Conservation (phyloP, 768 basidiomycete species). For the Leucogyrophana mollusca region DNA sequence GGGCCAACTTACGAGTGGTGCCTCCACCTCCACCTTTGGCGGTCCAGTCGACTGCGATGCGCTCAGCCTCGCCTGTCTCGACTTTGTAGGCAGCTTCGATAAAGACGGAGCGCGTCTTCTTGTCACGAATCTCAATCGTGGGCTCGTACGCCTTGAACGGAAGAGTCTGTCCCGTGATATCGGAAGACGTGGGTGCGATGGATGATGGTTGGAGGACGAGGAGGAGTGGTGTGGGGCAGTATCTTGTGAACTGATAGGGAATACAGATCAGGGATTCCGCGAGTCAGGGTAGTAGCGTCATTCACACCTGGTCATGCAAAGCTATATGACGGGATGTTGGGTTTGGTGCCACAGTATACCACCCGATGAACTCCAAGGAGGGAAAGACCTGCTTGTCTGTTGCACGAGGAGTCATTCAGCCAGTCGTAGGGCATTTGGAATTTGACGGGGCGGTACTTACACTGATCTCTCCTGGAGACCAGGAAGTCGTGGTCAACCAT, state of each 20-base stretch:
- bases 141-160: conserved; percentile 95
- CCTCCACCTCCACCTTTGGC: conserved; percentile 82
- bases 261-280: conserved; percentile 4
- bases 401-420: conserved; percentile 6
- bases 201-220: conserved; percentile 67
- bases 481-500: conserved; percentile 82
- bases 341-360: conserved; percentile 87
- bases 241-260: conserved; percentile 67
- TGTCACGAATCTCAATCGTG: conserved; percentile 80
- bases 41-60: conserved; percentile 97
- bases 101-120: conserved; percentile 74
- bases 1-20: conserved; percentile 60
- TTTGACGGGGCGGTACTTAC: conserved; percentile 39
- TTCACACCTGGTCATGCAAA: conserved; percentile 81
- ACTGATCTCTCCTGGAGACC: conserved; percentile 83
- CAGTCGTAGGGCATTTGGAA: not conserved
- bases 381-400: conserved; percentile 98
- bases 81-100: conserved; percentile 85
- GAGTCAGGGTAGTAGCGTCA: not conserved
- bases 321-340: conserved; percentile 76
- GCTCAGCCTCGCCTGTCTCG: conserved; percentile 97
- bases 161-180: conserved; percentile 68
- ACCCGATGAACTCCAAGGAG: conserved; percentile 94
- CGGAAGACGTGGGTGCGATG: conserved; percentile 40
- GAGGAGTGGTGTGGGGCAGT: conserved; percentile 88